phyloP scores from a whole-genome alignment of 192 early-diverging fungal genomes.

The Coemansia sp. region DNA sequence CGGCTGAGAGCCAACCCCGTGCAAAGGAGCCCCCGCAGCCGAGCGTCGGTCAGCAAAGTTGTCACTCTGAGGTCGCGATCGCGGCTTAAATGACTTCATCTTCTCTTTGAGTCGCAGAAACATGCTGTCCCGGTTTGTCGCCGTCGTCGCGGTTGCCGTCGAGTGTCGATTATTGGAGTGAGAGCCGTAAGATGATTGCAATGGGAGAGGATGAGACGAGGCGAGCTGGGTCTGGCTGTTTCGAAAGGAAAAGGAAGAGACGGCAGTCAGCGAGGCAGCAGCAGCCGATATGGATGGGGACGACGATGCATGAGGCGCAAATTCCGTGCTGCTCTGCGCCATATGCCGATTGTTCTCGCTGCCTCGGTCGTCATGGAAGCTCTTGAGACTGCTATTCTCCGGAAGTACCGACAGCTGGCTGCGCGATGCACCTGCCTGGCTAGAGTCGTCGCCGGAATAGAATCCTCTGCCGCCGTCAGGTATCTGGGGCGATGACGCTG shows the following conservation, averaged over 20 bases:
- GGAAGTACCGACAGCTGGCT: conserved; percentile 30
- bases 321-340: conserved; percentile 36
- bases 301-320: conserved; percentile 39
- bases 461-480: not conserved
- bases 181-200: conserved; percentile 3
- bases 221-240: conserved; percentile 30
- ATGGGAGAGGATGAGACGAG: conserved; percentile 10
- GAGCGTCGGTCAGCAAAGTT: conserved; percentile 35
- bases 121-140: conserved; percentile 53
- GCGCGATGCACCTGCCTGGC: conserved; percentile 11
- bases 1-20: conserved; percentile 12
- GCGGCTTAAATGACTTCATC: conserved; percentile 49
- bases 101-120: conserved; percentile 56
- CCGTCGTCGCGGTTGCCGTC: conserved; percentile 21
- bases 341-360: conserved; percentile 29
- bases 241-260: conserved; percentile 49
- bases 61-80: conserved; percentile 54
- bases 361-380: conserved; percentile 10
- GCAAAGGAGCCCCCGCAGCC: conserved; percentile 4
- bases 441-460: conserved; percentile 4
- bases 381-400: conserved; percentile 26
- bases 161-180: conserved; percentile 35
- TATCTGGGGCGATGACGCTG: not conserved
- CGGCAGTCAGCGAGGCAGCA: conserved; percentile 44
- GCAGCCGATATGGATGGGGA: conserved; percentile 40